Conservation (phyloP, 345 rosid species). For the Streptanthus diversifolius region DNA sequence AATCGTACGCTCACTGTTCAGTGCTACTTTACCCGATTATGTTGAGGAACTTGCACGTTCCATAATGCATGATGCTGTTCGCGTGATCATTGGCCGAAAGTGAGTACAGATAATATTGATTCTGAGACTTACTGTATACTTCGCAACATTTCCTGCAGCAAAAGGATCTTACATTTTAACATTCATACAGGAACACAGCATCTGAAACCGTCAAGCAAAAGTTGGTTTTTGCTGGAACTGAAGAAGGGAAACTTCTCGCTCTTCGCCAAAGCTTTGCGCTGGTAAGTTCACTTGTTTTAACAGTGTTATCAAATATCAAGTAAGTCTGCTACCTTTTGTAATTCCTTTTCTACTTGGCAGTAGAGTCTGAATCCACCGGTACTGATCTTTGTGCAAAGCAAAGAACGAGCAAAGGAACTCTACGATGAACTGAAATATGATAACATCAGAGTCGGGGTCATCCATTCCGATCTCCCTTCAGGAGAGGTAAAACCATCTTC, state of each 20-base stretch:
- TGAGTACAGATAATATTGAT: constrained; percentile 36
- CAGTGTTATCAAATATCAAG: neutral
- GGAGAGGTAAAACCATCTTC: constrained; percentile 52
- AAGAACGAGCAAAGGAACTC: constrained; percentile 84
- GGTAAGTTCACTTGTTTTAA: constrained; percentile 43
- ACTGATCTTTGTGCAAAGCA: constrained; percentile 86
- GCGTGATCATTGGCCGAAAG: constrained; percentile 91
- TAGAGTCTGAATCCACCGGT: constrained; percentile 94
- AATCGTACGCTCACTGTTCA: constrained; percentile 74
- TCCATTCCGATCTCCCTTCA: constrained; percentile 77
- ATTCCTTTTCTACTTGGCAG: constrained; percentile 39
- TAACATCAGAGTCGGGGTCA: constrained; percentile 67
- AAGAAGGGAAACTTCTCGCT: constrained; percentile 91
- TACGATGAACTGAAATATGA: constrained; percentile 73
- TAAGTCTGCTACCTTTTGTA: constrained; percentile 22
- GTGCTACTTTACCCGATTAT: constrained; percentile 95
- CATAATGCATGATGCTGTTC: constrained; percentile 93
- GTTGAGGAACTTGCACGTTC: constrained; percentile 96
- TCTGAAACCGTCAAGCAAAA: constrained; percentile 82
- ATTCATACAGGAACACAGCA: constrained; percentile 69
- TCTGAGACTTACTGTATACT: neutral
- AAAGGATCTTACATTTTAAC: constrained; percentile 10
- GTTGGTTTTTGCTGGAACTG: constrained; percentile 83
- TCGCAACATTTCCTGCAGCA: neutral
- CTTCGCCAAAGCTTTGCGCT: constrained; percentile 89